These are phyloP conservation scores for Pterocarpus santalinus DNA, from an alignment of 306 rosid species.

Conservation along the genomic window DNA sequence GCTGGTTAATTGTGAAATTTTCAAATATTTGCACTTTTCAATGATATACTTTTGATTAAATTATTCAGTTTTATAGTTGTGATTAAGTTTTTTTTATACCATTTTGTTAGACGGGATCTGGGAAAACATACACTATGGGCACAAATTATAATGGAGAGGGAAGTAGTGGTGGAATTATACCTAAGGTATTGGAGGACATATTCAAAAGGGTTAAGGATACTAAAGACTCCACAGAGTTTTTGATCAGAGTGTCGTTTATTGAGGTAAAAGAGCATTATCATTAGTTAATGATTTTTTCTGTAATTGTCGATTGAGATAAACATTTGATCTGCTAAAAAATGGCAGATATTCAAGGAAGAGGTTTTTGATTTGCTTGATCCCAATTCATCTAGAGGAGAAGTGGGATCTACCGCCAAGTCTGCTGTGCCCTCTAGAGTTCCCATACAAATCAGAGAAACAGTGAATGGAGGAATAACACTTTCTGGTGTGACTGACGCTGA, in stretches of 20 bases:
- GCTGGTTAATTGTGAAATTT: neutral
- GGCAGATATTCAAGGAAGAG: slow-evolving; percentile 93
- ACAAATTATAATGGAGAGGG: slow-evolving; percentile 79
- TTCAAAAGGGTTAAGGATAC: slow-evolving; percentile 59
- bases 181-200: slow-evolving; percentile 76
- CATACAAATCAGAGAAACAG: slow-evolving; percentile 88
- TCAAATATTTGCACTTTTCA: too few relatives aligned
- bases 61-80: slow-evolving; percentile 15
- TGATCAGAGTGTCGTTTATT: slow-evolving; percentile 86
- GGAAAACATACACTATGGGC: slow-evolving; percentile 81
- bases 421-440: slow-evolving; percentile 71
- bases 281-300: neutral
- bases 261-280: slow-evolving; percentile 63
- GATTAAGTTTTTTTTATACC: slow-evolving; percentile 8
- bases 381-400: slow-evolving; percentile 64
- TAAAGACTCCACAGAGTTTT: slow-evolving; percentile 65
- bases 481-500: slow-evolving; percentile 90
- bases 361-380: slow-evolving; percentile 89
- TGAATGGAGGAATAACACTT: slow-evolving; percentile 88
- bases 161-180: slow-evolving; percentile 74
- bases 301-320: slow-evolving; percentile 30
- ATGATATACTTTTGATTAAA: neutral
- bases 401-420: slow-evolving; percentile 52
- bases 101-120: slow-evolving; percentile 84
- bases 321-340: slow-evolving; percentile 20